These are phyloP conservation scores for Colletotrichum tanaceti DNA, from an alignment of 2,329 filamentous ascomycete species.

Conservation along the genomic window DNA sequence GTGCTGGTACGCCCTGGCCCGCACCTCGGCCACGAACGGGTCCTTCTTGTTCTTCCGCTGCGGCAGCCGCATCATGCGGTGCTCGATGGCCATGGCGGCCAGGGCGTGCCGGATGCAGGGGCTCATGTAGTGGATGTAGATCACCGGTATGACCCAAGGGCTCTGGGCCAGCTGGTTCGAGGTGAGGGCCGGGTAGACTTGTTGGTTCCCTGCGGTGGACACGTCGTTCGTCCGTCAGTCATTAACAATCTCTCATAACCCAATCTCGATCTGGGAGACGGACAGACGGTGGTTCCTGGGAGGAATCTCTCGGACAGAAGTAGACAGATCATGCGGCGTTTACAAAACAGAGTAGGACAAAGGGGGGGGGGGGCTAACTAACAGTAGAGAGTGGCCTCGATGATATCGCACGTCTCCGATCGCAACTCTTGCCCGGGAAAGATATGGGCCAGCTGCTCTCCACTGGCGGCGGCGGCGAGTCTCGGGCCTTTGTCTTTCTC, in stretches of 20 bases:
- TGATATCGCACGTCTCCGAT: conserved; percentile 29
- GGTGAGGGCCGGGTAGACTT: conserved; percentile 15
- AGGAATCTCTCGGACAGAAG: no score
- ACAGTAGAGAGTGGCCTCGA: conserved; percentile 39
- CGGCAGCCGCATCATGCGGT: conserved; percentile 47
- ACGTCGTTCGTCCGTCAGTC: neutral
- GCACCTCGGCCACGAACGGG: conserved; percentile 40
- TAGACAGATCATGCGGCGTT: no score
- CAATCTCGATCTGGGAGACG: no score
- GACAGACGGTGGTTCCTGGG: no score
- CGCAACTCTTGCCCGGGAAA: conserved; percentile 22
- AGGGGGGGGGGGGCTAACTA: neutral
- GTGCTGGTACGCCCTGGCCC: conserved; percentile 47
- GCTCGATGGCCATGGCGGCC: conserved; percentile 49
- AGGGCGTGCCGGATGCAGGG: conserved; percentile 34
- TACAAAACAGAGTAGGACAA: no score
- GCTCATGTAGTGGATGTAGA: conserved; percentile 14
- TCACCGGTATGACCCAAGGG: conserved; percentile 25
- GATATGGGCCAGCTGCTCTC: neutral
- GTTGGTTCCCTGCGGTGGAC: conserved; percentile 25
- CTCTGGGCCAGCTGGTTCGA: conserved; percentile 23
- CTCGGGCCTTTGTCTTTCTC: neutral
- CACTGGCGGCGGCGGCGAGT: neutral
- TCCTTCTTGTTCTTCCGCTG: conserved; percentile 35
- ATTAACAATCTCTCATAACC: neutral